A percentile compares a stretch with the other conserved stretches of the same genome.
Conservation (phyloP, 2,329 filamentous ascomycete species). For the Hymenoscyphus infarciens region DNA sequence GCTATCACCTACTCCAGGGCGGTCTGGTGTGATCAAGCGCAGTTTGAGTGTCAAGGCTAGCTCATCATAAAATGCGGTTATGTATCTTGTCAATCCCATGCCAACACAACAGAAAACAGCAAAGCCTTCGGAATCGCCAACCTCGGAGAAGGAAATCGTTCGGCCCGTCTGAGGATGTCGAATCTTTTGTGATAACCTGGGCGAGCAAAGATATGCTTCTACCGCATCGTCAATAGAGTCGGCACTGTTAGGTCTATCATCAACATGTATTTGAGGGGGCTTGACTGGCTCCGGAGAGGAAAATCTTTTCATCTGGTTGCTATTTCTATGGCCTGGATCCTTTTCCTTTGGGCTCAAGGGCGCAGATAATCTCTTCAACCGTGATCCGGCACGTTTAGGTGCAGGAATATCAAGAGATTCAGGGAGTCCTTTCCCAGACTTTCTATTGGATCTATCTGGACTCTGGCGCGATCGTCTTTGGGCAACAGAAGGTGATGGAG, state of each 20-base stretch:
- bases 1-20: conserved; percentile 90
- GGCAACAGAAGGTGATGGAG: conserved; percentile 65
- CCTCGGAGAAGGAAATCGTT: conserved; percentile 92
- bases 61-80: conserved; percentile 97
- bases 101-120: conserved; percentile 96
- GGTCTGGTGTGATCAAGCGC: conserved; percentile 87
- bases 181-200: conserved; percentile 84
- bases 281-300: conserved; percentile 29
- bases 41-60: conserved; percentile 83
- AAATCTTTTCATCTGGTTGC: conserved; percentile 32
- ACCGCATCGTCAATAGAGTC: conserved; percentile 90
- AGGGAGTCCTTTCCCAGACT: conserved; percentile 47
- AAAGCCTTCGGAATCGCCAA: conserved; percentile 86
- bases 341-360: conserved; percentile 38
- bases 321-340: conserved; percentile 38
- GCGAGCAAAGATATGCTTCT: conserved; percentile 76
- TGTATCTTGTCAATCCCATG: conserved; percentile 94
- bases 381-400: conserved; percentile 55
- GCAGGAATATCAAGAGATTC: conserved; percentile 47
- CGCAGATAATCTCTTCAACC: conserved; percentile 55
- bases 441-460: conserved; percentile 34
- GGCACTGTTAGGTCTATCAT: conserved; percentile 71
- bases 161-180: conserved; percentile 81
- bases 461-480: conserved; percentile 51
- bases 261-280: conserved; percentile 40